Evolutionary conservation across 495 filamentous ascomycete species (phyloP).

Genomic region (Penicillium mononematosum): DNA sequence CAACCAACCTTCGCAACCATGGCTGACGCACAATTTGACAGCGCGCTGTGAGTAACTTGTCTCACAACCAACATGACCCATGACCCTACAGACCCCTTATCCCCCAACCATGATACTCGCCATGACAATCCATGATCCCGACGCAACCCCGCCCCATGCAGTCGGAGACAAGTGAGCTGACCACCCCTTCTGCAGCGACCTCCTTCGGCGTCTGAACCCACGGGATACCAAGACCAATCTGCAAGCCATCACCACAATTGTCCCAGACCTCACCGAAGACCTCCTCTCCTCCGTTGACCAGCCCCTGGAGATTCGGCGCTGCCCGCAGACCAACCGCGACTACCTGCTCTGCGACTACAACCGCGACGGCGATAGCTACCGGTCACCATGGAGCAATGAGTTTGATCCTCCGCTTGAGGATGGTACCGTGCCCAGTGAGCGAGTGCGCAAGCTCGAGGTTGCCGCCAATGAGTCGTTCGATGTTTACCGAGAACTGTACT

Average conservation of each 20-base stretch:
- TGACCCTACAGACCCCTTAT: background rate
- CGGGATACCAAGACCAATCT: constrained; percentile 86
- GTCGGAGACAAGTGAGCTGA: constrained; percentile 25
- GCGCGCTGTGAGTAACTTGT: constrained; percentile 55
- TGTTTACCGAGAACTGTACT: constrained; percentile 95
- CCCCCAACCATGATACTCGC: constrained; percentile 5
- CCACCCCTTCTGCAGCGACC: constrained; percentile 63
- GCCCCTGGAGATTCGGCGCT: constrained; percentile 81
- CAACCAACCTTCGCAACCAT: constrained; percentile 35
- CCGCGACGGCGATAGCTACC: constrained; percentile 95
- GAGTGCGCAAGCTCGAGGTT: constrained; percentile 89
- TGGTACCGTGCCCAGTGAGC: constrained; percentile 77
- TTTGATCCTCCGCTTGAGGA: constrained; percentile 87
- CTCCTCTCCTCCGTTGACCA: constrained; percentile 97
- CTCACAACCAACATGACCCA: background rate
- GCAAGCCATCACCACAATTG: constrained; percentile 75
- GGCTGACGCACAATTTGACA: constrained; percentile 60
- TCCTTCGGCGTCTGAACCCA: constrained; percentile 95
- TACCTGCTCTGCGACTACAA: constrained; percentile 99
- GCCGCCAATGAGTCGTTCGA: constrained; percentile 95
- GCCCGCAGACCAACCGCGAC: constrained; percentile 84
- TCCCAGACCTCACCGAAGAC: constrained; percentile 92
- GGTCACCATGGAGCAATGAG: constrained; percentile 96
- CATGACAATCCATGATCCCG: constrained; percentile 19
- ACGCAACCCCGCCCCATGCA: constrained; percentile 33